These are phyloP conservation scores for Sphagnum tenellum DNA, from an alignment of 225 moss, liverwort and hornwort species.

Conservation along the genomic window DNA sequence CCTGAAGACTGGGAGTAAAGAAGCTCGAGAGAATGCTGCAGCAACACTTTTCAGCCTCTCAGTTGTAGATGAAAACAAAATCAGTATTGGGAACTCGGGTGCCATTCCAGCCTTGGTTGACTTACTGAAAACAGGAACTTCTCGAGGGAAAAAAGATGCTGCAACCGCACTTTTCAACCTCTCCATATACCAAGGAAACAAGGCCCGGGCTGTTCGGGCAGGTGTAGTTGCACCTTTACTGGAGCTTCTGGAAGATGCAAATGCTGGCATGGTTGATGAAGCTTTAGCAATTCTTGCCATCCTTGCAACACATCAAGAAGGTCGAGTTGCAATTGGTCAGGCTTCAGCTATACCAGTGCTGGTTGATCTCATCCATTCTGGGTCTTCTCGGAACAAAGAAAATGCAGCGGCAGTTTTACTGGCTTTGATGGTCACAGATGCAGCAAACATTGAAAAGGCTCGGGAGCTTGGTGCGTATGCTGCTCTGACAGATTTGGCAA, in stretches of 20 bases:
- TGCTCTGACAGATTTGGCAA: conserved; percentile 12
- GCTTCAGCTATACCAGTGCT: conserved; percentile 37
- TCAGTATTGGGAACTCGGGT: conserved; percentile 45
- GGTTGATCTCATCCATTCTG: conserved; percentile 36
- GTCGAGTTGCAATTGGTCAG: conserved; percentile 40
- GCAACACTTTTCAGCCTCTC: conserved; percentile 63
- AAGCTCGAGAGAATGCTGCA: conserved; percentile 61
- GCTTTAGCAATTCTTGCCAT: conserved; percentile 55
- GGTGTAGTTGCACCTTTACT: conserved; percentile 53
- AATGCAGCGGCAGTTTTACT: conserved; percentile 30
- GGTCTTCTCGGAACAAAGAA: conserved; percentile 51
- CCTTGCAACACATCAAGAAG: conserved; percentile 52
- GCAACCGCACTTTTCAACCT: conserved; percentile 50
- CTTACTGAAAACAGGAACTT: conserved; percentile 46
- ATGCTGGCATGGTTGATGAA: conserved; percentile 60
- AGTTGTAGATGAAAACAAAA: conserved; percentile 54
- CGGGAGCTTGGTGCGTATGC: conserved; percentile 10
- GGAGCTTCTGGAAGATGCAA: conserved; percentile 35
- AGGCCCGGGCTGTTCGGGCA: conserved; percentile 42
- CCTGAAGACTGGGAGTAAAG: conserved; percentile 55
- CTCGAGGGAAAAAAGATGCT: conserved; percentile 63
- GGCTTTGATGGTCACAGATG: conserved; percentile 13
- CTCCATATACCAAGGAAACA: conserved; percentile 52
- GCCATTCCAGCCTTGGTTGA: conserved; percentile 64
- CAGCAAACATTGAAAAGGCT: conserved; percentile 9